These are phyloP conservation scores for Oropetium thomaeum DNA, from an alignment of 176 grass and related monocot species.

Conservation along the genomic window DNA sequence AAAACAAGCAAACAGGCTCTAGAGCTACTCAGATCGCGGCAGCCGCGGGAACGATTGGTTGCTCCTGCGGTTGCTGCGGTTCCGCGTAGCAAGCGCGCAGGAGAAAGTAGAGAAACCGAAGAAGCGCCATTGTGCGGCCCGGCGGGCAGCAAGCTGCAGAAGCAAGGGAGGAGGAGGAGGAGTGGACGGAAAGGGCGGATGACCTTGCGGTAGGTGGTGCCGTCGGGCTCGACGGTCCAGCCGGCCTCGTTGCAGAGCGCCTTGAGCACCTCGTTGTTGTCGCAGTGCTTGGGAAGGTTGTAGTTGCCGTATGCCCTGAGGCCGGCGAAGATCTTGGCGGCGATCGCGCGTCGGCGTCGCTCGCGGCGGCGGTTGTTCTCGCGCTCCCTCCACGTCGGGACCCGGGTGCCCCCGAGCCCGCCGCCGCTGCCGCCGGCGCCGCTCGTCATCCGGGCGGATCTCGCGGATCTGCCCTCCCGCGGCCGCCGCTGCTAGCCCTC, in stretches of 20 bases:
- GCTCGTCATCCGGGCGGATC: constrained; percentile 44
- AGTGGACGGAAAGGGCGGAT: too few species aligned
- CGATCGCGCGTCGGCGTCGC: constrained; percentile 82
- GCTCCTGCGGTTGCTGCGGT: not conserved
- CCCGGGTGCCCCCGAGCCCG: constrained; percentile 65
- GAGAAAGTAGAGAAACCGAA: not conserved
- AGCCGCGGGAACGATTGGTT: not conserved
- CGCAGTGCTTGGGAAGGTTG: constrained; percentile 98
- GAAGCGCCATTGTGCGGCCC: not conserved
- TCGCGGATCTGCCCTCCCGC: not conserved
- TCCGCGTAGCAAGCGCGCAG: too few species aligned
- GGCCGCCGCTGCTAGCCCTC: constrained; percentile 1
- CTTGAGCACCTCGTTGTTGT: constrained; percentile 99
- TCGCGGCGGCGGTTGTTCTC: constrained; percentile 97
- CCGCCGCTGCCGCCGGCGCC: constrained; percentile 10
- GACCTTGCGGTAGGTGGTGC: constrained; percentile 96
- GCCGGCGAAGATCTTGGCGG: constrained; percentile 91
- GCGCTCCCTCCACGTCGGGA: constrained; percentile 96
- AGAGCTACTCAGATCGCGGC: constrained; percentile 1
- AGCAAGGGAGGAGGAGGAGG: not conserved
- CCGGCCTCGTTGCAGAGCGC: constrained; percentile 98
- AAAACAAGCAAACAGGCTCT: not conserved
- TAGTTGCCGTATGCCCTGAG: constrained; percentile 90
- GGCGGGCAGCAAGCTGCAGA: not conserved
- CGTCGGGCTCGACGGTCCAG: constrained; percentile 85